Evolutionary conservation across 352 stramenopile genomes (phyloP).

Genomic region (Phytopythium helicoides): DNA sequence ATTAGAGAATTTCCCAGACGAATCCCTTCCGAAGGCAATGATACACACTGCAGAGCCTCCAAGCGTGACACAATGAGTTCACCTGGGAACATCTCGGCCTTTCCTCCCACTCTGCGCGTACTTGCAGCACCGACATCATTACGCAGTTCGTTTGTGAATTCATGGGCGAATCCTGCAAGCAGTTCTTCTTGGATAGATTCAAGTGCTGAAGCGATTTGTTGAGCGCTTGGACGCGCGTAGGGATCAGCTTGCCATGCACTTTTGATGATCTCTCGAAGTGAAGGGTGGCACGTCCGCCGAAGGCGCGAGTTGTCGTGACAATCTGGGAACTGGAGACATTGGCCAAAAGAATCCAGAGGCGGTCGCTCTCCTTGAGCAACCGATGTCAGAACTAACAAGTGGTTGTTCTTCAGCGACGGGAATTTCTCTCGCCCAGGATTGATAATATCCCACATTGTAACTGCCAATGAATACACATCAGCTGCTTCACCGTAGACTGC

Average conservation of each 20-base stretch:
- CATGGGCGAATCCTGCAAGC: conserved; percentile 17
- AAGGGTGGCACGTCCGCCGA: conserved; percentile 13
- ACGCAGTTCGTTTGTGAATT: conserved; percentile 21
- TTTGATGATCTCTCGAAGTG: conserved; percentile 40
- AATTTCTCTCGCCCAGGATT: conserved; percentile 51
- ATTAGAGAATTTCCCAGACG: conserved; percentile 45
- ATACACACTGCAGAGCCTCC: conserved; percentile 20
- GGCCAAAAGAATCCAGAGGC: conserved; percentile 7
- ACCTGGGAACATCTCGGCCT: conserved; percentile 24
- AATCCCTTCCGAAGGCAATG: conserved; percentile 29
- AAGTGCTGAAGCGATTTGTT: conserved; percentile 34
- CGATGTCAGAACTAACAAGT: conserved; percentile 44
- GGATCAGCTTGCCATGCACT: conserved; percentile 42
- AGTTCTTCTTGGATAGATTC: conserved; percentile 49
- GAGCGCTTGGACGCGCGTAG: conserved; percentile 30
- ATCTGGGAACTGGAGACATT: neutral
- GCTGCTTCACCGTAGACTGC: conserved; percentile 60
- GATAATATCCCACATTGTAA: conserved; percentile 81
- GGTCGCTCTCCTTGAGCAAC: conserved; percentile 43
- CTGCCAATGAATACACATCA: conserved; percentile 70
- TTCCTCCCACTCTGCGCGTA: conserved; percentile 10
- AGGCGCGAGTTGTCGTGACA: neutral
- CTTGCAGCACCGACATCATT: conserved; percentile 18
- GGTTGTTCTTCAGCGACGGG: conserved; percentile 42
- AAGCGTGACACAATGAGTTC: conserved; percentile 32